Base-by-base conservation (phyloP, 257 asterid species). In the Nicotiana tabacum region DNA sequence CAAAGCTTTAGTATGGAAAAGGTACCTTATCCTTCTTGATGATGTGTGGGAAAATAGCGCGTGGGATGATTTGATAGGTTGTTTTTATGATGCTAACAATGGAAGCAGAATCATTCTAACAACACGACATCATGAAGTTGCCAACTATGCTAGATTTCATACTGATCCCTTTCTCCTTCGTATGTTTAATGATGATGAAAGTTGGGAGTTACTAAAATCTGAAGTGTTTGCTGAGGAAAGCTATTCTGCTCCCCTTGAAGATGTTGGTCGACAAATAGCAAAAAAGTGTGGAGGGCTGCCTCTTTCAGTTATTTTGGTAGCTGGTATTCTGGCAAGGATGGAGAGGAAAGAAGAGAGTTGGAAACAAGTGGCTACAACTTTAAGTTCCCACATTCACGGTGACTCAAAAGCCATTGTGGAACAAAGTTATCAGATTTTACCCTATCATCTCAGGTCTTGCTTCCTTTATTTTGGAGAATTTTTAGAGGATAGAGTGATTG, bases 291-390 rank as follows among this genome's bases (percentile, higher is more conserved):
- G 78, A 51, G 58, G 77, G 4, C 51, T 83, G 3, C 85, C 85
- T n/a, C 81, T 83, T 32, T 48, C 82, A 1, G 10, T 77, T 65
- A 78, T 62, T 12, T 17, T 81, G 39, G 57, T 84, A 13, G 84
- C 79, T 51, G 87, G 87, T 18, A 30, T 72, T 46, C 84, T 84
- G 10, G 60, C 24, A 8, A 64, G 13, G 8, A 6, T 24, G 64
- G 81, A 74, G 30, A 67, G 24, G 24, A 11, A 33, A 33, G 29
- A 13, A 1, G 33, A 48, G 17, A 4, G 16, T 35, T 69, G 84
- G 86, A 62, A n/a, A 21, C 12, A 48, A 58, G 56, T 84, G 64
- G 55, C 78, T 7, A 27, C 16, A 7, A 17, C 29, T 24, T 32
- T 69, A 2, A 18, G 33, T 2, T 29, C 30, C n/a, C 21, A 48